Conservation (phyloP, 2,329 filamentous ascomycete species). For the Trichoderma atrobrunneum region DNA sequence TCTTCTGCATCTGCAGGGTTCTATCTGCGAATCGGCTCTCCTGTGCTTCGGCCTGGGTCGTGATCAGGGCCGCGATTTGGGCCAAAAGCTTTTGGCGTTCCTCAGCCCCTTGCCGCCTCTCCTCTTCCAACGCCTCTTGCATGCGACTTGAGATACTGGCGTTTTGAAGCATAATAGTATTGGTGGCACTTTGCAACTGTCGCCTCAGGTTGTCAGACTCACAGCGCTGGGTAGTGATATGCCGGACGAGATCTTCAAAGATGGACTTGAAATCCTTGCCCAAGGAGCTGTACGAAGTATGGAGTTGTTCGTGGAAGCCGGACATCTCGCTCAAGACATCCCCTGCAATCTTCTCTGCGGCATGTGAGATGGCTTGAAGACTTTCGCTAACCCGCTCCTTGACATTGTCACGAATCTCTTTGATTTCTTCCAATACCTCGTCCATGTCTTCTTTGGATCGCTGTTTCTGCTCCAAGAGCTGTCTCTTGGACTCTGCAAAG, state of each 20-base stretch:
- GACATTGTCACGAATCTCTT: constrained; percentile 81
- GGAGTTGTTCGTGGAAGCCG: constrained; percentile 80
- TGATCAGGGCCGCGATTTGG: constrained; percentile 77
- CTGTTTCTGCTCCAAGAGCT: constrained; percentile 65
- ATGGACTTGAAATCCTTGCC: constrained; percentile 82
- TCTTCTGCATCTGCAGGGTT: constrained; percentile 60
- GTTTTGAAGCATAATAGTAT: constrained; percentile 66
- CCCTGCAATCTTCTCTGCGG: constrained; percentile 83
- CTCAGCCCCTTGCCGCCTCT: constrained; percentile 66
- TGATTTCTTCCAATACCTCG: constrained; percentile 86
- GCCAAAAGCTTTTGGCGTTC: constrained; percentile 72
- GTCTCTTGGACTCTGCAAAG: constrained; percentile 65
- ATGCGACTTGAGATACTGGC: constrained; percentile 64
- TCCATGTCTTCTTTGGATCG: constrained; percentile 83
- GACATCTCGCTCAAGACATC: constrained; percentile 85
- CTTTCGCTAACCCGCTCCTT: constrained; percentile 84
- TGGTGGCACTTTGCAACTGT: constrained; percentile 69
- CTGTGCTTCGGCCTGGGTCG: constrained; percentile 69
- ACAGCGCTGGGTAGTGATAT: constrained; percentile 70
- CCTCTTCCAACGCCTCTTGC: constrained; percentile 69
- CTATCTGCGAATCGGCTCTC: constrained; percentile 66
- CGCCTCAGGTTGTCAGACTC: constrained; percentile 72
- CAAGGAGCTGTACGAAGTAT: constrained; percentile 77
- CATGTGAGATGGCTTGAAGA: constrained; percentile 74
- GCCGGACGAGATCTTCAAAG: constrained; percentile 76